A percentile compares a stretch with the other conserved stretches of the same genome.
phyloP scores from a whole-genome alignment of 2,329 filamentous ascomycete genomes.

The Penicillium sp. region DNA sequence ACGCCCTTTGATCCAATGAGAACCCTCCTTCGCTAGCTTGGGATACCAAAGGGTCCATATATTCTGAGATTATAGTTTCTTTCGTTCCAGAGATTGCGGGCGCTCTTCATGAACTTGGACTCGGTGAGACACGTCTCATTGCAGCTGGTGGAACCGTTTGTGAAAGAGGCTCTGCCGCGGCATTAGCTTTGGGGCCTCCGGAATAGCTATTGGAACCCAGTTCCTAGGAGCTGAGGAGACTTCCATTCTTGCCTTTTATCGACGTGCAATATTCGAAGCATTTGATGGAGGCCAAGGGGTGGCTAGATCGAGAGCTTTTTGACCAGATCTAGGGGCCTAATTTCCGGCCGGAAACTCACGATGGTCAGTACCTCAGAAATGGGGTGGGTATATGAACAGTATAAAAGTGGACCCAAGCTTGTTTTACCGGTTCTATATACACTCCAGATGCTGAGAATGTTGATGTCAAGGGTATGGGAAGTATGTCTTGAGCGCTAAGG shows the following conservation, averaged over 20 bases:
- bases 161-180: conserved; percentile 35
- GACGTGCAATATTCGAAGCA: conserved; percentile 46
- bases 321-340: no score
- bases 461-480: conserved; percentile 8
- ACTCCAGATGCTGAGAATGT: neutral
- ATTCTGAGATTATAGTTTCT: conserved; percentile 9
- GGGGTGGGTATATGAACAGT: neutral
- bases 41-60: conserved; percentile 8
- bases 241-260: conserved; percentile 48
- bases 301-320: neutral
- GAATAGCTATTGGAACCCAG: conserved; percentile 59
- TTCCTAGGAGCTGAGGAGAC: conserved; percentile 54
- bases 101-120: conserved; percentile 9
- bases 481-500: neutral
- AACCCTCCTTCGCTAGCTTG: neutral
- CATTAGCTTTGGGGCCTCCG: conserved; percentile 26
- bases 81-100: conserved; percentile 7
- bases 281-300: conserved; percentile 41
- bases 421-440: neutral
- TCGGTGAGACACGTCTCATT: conserved; percentile 35
- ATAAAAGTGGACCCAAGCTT: neutral
- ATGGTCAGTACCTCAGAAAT: no score
- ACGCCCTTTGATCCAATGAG: neutral
- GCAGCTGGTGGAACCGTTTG: conserved; percentile 53
- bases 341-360: no score